Percentiles rank a stretch among this genome's conserved stretches.
Evolutionary conservation across 106 monocot genomes (phyloP).

Genomic region (Dendrobium huoshanense): DNA sequence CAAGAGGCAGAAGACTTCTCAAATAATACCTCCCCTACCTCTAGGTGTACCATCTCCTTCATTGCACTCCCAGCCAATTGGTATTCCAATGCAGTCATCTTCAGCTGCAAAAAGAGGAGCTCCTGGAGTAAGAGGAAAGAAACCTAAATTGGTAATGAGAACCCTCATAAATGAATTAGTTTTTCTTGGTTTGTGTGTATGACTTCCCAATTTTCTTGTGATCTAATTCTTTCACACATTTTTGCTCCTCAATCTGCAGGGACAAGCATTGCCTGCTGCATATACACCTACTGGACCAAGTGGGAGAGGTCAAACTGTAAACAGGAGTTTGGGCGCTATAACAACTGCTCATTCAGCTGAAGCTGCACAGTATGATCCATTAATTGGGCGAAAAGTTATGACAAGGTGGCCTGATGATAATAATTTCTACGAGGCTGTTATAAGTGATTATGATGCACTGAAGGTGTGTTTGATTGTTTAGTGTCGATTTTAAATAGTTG

Average conservation of each 20-base stretch:
- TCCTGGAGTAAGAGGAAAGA: constrained; percentile 57
- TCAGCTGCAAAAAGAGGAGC: constrained; percentile 58
- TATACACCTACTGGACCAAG: constrained; percentile 37
- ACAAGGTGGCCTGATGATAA: constrained; percentile 96
- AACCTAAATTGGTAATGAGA: constrained; percentile 67
- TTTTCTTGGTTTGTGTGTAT: background rate
- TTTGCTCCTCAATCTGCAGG: constrained; percentile 16
- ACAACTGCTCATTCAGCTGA: constrained; percentile 23
- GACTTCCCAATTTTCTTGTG: background rate
- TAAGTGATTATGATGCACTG: constrained; percentile 70
- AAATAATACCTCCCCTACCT: constrained; percentile 55
- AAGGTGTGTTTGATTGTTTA: constrained; percentile 49
- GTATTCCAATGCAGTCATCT: constrained; percentile 48
- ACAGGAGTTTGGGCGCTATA: constrained; percentile 24
- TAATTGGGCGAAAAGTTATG: constrained; percentile 80
- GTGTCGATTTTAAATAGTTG: constrained; percentile 12
- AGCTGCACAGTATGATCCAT: constrained; percentile 36
- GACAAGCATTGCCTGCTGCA: constrained; percentile 33
- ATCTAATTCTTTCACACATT: background rate
- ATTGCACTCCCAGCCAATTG: constrained; percentile 36
- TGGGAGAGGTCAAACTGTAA: constrained; percentile 32
- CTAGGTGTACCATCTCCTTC: constrained; percentile 50
- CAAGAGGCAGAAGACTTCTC: constrained; percentile 73
- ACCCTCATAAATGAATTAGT: background rate
- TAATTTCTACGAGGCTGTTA: constrained; percentile 93